Evolutionary conservation across 306 rosid species (phyloP), one percentile per base, ranked within the genome.

Genomic region (Quercus gilva): DNA sequence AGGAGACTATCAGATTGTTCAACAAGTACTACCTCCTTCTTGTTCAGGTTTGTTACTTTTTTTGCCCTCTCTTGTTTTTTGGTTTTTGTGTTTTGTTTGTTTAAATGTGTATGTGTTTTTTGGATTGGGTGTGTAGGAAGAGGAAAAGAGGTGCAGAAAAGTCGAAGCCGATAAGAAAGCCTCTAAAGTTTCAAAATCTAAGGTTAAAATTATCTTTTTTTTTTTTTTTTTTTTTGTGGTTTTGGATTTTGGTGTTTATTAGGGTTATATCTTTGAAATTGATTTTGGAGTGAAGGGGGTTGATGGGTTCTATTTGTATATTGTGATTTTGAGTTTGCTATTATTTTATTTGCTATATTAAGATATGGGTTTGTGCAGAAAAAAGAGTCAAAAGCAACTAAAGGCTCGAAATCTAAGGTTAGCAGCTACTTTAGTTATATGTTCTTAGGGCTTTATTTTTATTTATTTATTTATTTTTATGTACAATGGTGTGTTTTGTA

Each of bases 21-120:
- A 95, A 90, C 83, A 93, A 89, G 74, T 78, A 95, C 64, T 95
- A 93, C 64, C 98, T 95, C 58, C 88, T 88, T 73, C 87, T 86
- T 18, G 91, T 95, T 19, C 98, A 95, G 98, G 99, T 92, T 65
- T 57, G 85, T 74, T 31, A 9, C 56, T 0, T 0, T 53, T 58
- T 25, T 51, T 53, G 68, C 41, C 31, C 83, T 5, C 15, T 12
- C 64, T 52, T 41, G 10, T 13, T 25, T 33, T 41, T 25, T 6
- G 1, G 13, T 2, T 43, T 28, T 23, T 21, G 4, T 45, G 69
- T 45, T 76, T 21, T 5, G 67, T 53, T 6, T 25, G 3, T 17
- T 25, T 2, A 18, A 25, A 12, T 25, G 6, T 0, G 2, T 25
- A 6, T 64, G 3, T 5, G 2, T 25, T 0, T 53, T 29, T 55